Evolutionary conservation across 805 yeast genomes (phyloP).

Genomic region (Pichia membranifaciens): DNA sequence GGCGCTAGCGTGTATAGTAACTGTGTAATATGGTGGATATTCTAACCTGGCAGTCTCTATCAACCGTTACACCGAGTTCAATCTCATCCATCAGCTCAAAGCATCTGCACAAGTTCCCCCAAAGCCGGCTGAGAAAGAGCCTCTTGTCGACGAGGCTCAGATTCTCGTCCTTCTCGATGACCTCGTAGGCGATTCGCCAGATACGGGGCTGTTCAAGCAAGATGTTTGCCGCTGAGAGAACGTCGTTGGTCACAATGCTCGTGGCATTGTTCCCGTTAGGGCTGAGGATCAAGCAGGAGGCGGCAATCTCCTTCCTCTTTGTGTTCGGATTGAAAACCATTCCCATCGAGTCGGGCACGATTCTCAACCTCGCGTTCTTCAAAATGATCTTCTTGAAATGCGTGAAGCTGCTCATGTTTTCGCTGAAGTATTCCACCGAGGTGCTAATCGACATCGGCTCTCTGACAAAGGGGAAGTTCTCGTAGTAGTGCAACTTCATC

Average conservation of each 20-base stretch:
- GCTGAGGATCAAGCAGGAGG: background rate
- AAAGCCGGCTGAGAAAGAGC: background rate
- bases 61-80: conserved; percentile 9
- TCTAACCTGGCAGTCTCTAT: background rate
- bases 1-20: conserved; percentile 9
- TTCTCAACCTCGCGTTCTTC: conserved; percentile 7
- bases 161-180: background rate
- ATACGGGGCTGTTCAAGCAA: conserved; percentile 6
- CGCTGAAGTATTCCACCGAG: conserved; percentile 4
- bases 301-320: background rate
- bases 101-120: conserved; percentile 8
- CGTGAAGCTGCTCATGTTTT: conserved; percentile 8
- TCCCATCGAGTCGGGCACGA: background rate
- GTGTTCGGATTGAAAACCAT: background rate
- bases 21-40: conserved; percentile 11
- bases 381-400: conserved; percentile 13
- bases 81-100: conserved; percentile 7
- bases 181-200: conserved; percentile 7
- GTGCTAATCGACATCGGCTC: conserved; percentile 16
- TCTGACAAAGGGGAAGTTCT: conserved; percentile 15
- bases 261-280: background rate
- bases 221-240: conserved; percentile 6
- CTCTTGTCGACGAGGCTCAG: background rate
- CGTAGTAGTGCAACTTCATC: conserved; percentile 3
- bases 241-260: background rate